Percentiles rank a stretch among this genome's conserved stretches.
phyloP scores from a whole-genome alignment of 345 rosid species.

The Rhodamnia argentea region DNA sequence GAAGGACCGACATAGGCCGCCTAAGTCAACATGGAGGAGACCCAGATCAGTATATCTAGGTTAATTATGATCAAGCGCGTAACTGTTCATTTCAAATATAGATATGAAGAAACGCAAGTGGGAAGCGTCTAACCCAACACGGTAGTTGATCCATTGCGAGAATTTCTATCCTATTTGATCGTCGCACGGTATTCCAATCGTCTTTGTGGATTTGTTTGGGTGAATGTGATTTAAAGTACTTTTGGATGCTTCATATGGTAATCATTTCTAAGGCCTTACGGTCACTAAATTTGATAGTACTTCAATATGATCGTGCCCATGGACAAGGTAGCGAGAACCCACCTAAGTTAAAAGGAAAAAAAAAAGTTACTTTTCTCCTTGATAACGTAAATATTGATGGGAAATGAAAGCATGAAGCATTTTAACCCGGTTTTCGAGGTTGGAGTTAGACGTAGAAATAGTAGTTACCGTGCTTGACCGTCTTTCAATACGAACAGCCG shows the following conservation, averaged over 20 bases:
- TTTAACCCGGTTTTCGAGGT: not conserved
- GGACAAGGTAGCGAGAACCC: not conserved
- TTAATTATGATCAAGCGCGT: not conserved
- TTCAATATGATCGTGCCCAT: not conserved
- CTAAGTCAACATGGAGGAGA: not conserved
- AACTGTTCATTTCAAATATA: not conserved
- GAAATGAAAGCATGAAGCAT: not conserved
- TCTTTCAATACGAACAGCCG: not conserved
- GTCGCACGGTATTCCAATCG: not conserved
- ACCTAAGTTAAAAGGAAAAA: not conserved
- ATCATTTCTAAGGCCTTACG: not conserved
- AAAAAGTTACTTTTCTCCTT: not conserved
- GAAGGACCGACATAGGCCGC: not conserved
- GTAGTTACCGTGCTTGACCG: not conserved
- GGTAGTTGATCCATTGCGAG: not conserved
- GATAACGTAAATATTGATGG: not conserved
- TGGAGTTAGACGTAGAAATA: not conserved
- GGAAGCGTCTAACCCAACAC: not conserved
- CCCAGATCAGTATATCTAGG: not conserved
- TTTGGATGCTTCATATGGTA: not conserved
- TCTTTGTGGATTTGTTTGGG: too few species aligned
- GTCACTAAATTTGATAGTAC: not conserved
- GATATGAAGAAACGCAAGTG: not conserved
- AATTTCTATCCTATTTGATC: not conserved
- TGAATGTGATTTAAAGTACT: not conserved